Conservation (phyloP, 306 rosid species). For the Canavalia gladiata region DNA sequence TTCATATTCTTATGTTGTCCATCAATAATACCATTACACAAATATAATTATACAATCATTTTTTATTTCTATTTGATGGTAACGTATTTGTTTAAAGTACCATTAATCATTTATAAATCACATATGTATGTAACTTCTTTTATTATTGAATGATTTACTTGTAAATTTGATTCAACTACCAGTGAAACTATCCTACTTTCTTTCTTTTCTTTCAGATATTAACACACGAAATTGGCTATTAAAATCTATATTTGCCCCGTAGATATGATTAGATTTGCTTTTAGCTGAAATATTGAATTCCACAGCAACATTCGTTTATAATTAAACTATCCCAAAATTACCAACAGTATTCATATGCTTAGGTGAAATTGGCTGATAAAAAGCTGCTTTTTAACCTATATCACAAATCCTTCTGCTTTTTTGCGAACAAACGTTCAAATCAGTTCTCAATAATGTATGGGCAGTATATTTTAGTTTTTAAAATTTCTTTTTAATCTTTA, state of each 20-base stretch:
- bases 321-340: conserved; percentile 14
- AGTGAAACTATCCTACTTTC: background rate
- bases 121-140: background rate
- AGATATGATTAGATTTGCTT: background rate
- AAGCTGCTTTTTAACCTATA: background rate
- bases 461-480: too few species aligned
- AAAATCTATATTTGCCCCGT: background rate
- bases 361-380: conserved; percentile 11
- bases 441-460: too few species aligned
- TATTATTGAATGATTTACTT: background rate
- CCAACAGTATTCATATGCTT: conserved; percentile 19
- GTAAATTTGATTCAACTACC: conserved; percentile 1
- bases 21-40: conserved; percentile 46
- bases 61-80: conserved; percentile 9
- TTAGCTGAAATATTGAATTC: background rate
- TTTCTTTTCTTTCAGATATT: background rate
- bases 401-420: background rate
- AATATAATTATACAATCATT: background rate
- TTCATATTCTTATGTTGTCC: conserved; percentile 46
- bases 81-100: background rate
- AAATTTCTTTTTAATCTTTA: too few species aligned
- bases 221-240: background rate
- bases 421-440: too few species aligned
- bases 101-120: background rate
- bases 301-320: background rate